Evolutionary conservation across 495 filamentous ascomycete species (phyloP).

Genomic region (Bacidia gigantensis): DNA sequence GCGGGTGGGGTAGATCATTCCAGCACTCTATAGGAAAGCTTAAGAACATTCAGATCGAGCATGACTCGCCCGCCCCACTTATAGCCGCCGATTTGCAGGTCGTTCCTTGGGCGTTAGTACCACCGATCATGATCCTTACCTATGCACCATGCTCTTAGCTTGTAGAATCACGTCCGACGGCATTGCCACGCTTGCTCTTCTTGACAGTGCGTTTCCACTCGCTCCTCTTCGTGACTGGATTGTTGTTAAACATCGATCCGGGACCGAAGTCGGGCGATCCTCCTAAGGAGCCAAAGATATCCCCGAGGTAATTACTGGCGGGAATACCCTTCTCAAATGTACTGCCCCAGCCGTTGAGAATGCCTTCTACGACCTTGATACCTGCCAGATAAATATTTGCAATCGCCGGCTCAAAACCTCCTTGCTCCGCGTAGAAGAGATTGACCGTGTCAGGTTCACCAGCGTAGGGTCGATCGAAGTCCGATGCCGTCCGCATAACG

Average conservation of each 20-base stretch:
- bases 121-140: too few species aligned
- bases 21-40: neutral
- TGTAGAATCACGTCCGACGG: neutral
- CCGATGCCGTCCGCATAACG: constrained; percentile 57
- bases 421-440: constrained; percentile 43
- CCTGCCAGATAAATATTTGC: constrained; percentile 57
- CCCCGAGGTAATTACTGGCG: constrained; percentile 56
- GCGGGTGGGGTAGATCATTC: neutral
- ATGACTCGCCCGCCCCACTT: neutral
- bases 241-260: constrained; percentile 23
- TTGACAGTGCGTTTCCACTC: neutral
- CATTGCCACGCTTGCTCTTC: neutral
- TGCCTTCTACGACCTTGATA: constrained; percentile 51
- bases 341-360: constrained; percentile 43
- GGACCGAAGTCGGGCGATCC: constrained; percentile 54
- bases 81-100: too few species aligned
- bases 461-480: constrained; percentile 58
- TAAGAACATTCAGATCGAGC: neutral
- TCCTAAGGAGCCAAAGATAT: constrained; percentile 55
- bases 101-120: too few species aligned
- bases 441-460: constrained; percentile 40
- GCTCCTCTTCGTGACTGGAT: constrained; percentile 16
- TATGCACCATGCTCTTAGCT: too few species aligned
- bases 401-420: constrained; percentile 42
- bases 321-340: constrained; percentile 46